Evolutionary conservation across 805 yeast species (phyloP), one percentile per base, ranked within the genome.

Genomic region (Candida wancherniae): DNA sequence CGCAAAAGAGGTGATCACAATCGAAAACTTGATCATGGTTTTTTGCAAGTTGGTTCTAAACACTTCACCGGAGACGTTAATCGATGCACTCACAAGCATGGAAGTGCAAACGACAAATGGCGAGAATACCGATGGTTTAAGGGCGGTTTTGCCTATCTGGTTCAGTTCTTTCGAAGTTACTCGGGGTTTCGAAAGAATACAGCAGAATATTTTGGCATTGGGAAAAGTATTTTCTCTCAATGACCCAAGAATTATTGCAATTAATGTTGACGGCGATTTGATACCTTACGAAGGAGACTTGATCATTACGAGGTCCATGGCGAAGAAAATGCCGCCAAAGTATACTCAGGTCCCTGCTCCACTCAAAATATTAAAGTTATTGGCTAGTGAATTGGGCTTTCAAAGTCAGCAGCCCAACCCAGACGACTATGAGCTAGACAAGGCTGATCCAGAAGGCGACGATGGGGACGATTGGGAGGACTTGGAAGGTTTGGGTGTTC

Each of bases 271-370:
- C 42, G 97, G 95, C n/a, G 86, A 86, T 39, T 58, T 78, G 19
- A 58, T 82, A 17, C 78, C 83, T 3, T 71, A 77, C 47, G 65
- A 67, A 10, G 69, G 72, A 0, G 82, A 77, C 33, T 45, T 74
- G n/a, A 87, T 90, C 20, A 61, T 85, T 4, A 90, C 97, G 0
- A 73, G 97, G 49, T 84, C 96, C 0, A 83, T 80, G 80, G 76
- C 94, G 3, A 77, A 73, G 44, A 56, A 57, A 10, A 67, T 77
- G 70, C 82, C 84, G 0, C 71, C 75, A 29, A 56, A 67, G 44
- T 85, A 71, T 44, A 75, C 83, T 0, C 75, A 71, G 47, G 67
- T 87, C 2, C 65, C 88, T 0, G 84, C 85, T 0, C 72, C 80
- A 10, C 66, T 69, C 24, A 87, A 85, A 50, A 85, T 90, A 14